Evolutionary conservation across 345 rosid genomes (phyloP), one percentile per base, ranked within the genome.

Genomic region (Rhodamnia argentea): DNA sequence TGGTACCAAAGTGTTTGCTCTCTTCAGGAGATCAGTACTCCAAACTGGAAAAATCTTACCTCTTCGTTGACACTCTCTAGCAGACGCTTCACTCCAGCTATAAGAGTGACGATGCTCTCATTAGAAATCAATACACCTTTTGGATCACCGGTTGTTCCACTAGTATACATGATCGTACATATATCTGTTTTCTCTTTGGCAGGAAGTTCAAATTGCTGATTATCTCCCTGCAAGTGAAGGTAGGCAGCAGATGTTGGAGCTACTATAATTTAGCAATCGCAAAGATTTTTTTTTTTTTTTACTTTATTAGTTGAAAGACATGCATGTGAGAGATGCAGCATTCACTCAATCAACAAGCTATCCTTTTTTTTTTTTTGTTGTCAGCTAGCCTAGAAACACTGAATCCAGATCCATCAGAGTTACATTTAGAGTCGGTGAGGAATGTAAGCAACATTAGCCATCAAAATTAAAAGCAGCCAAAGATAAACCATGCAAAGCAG

Each of bases 101-200:
- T 89, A 52, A 95, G 86, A 90, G 93, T 88, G 86, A 96, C 92
- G 86, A 98, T 95, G 92, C 94, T 94, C 7, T 94, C 94, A 91
- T 98, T 98, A 90, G 99, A 94, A 85, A 98, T 92, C 95, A 98
- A 52, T 10, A 96, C 99, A 89, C 99, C 99, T 88, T 95, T 98
- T 27, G 99, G 99, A 90, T 98, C 98, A 89, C 98, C 99, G 89
- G 99, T 96, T 86, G 99, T 98, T 87, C 99, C 99, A 84, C 99
- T 98, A 60, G 99, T 98, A 87, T 98, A 98, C 99, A 96, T 98
- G 83, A 96, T 94, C 26, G 99, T 98, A 89, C 98, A 96, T 58
- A 98, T 91, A 85, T 98, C 99, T 52, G 87, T 90, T 90, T 93
- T 92, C 90, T 85, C 91, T 88, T 95, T 97, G 89, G 86, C 95